phyloP scores from a whole-genome alignment of 306 rosid genomes.

The Leucaena leucocephala region DNA sequence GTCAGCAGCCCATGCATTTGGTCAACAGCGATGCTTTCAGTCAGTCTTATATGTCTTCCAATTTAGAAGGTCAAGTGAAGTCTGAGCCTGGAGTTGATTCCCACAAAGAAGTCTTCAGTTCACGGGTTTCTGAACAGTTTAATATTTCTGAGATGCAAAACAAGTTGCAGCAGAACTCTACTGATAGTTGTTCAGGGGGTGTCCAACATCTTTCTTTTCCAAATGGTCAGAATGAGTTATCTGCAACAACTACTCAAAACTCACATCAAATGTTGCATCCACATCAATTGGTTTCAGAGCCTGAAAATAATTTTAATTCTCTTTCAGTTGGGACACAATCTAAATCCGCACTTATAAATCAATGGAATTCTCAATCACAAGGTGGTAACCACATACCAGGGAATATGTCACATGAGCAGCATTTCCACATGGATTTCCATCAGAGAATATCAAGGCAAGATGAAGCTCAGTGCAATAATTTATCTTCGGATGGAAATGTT shows the following conservation, averaged over 20 bases:
- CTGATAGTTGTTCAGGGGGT: slow-evolving; percentile 60
- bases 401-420: slow-evolving; percentile 47
- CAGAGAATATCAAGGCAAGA: slow-evolving; percentile 62
- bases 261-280: slow-evolving; percentile 65
- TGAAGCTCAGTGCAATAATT: slow-evolving; percentile 85
- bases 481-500: slow-evolving; percentile 70
- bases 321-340: slow-evolving; percentile 70
- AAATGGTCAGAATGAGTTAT: slow-evolving; percentile 60
- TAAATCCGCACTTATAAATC: slow-evolving; percentile 46
- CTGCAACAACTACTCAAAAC: slow-evolving; percentile 61
- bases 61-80: slow-evolving; percentile 62
- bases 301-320: slow-evolving; percentile 72
- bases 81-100: slow-evolving; percentile 68
- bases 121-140: slow-evolving; percentile 67
- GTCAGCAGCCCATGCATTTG: slow-evolving; percentile 67
- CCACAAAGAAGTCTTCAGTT: slow-evolving; percentile 59
- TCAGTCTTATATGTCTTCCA: slow-evolving; percentile 68
- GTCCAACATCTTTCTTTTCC: slow-evolving; percentile 61
- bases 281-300: slow-evolving; percentile 55
- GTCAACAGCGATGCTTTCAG: slow-evolving; percentile 58
- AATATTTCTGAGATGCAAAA: slow-evolving; percentile 69
- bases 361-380: slow-evolving; percentile 48
- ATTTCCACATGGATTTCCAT: slow-evolving; percentile 45
- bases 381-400: slow-evolving; percentile 40
- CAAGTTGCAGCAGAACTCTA: slow-evolving; percentile 71